phyloP scores from a whole-genome alignment of 2,329 filamentous ascomycete species.

The Cordyceps pruinosa region DNA sequence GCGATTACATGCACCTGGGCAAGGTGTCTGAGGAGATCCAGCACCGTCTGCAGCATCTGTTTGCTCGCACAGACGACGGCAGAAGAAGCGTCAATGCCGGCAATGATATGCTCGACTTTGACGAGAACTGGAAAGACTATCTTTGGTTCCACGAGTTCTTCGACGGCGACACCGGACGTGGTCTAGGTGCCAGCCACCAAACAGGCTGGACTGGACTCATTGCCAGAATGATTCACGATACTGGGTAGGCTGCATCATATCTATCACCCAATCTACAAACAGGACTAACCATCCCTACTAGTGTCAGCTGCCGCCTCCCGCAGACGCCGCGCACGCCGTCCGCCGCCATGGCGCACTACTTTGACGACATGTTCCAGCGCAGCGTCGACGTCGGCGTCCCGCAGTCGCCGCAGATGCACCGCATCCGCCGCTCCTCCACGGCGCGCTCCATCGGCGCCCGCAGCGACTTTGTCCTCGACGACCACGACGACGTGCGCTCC shows the following conservation, averaged over 20 bases:
- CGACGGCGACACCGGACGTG: slow-evolving; percentile 83
- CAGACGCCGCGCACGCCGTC: slow-evolving; percentile 87
- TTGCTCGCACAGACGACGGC: slow-evolving; percentile 76
- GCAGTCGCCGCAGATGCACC: slow-evolving; percentile 36
- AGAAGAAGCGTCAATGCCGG: slow-evolving; percentile 82
- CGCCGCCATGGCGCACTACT: slow-evolving; percentile 83
- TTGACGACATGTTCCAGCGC: slow-evolving; percentile 75
- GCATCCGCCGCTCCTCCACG: slow-evolving; percentile 71
- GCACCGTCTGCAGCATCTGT: slow-evolving; percentile 87
- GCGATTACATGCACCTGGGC: slow-evolving; percentile 90
- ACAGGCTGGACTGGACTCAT: slow-evolving; percentile 95
- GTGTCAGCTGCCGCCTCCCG: slow-evolving; percentile 80
- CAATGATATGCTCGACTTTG: slow-evolving; percentile 80
- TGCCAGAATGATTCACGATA: slow-evolving; percentile 95
- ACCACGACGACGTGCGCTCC: slow-evolving; percentile 27
- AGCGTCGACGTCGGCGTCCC: slow-evolving; percentile 30
- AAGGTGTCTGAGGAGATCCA: slow-evolving; percentile 93
- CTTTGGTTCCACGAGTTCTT: slow-evolving; percentile 98
- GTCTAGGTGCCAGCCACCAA: slow-evolving; percentile 87
- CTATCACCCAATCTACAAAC: neutral
- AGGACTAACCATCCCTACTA: slow-evolving; percentile 39
- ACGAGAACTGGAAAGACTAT: slow-evolving; percentile 76
- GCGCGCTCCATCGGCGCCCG: slow-evolving; percentile 76
- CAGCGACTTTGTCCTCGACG: slow-evolving; percentile 57
- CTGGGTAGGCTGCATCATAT: slow-evolving; percentile 58